Evolutionary conservation across 2,329 filamentous ascomycete species (phyloP).

Genomic region (Sphaerulina musiva): DNA sequence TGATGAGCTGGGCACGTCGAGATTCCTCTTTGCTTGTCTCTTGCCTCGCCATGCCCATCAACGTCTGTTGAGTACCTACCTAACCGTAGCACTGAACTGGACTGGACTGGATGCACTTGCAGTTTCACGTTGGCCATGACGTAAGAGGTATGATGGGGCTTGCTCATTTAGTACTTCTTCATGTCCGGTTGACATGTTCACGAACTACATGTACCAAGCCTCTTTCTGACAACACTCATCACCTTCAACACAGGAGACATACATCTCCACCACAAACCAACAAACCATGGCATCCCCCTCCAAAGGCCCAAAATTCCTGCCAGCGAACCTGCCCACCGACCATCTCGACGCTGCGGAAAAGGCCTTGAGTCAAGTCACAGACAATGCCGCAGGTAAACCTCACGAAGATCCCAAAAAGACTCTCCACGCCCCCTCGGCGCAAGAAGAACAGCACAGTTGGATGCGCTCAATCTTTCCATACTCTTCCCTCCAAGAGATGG

Average conservation of each 20-base stretch:
- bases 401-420: constrained; percentile 26
- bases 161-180: too few species aligned
- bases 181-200: not conserved
- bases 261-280: not conserved
- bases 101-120: too few species aligned
- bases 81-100: too few species aligned
- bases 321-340: constrained; percentile 3
- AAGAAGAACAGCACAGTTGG: constrained; percentile 21
- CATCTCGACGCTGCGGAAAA: constrained; percentile 26
- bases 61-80: too few species aligned
- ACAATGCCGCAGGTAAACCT: constrained; percentile 18
- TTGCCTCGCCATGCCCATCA: too few species aligned
- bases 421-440: constrained; percentile 23
- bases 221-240: not conserved
- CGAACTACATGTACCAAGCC: not conserved
- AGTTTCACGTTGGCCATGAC: not conserved
- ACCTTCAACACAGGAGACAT: not conserved
- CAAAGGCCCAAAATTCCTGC: not conserved
- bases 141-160: not conserved
- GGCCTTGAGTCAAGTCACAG: constrained; percentile 24
- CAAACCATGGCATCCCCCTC: not conserved
- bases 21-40: too few species aligned
- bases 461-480: constrained; percentile 25
- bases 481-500: constrained; percentile 30
- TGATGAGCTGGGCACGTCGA: not conserved